phyloP scores from a whole-genome alignment of 768 basidiomycete species.

The Phlebiopsis gigantea region DNA sequence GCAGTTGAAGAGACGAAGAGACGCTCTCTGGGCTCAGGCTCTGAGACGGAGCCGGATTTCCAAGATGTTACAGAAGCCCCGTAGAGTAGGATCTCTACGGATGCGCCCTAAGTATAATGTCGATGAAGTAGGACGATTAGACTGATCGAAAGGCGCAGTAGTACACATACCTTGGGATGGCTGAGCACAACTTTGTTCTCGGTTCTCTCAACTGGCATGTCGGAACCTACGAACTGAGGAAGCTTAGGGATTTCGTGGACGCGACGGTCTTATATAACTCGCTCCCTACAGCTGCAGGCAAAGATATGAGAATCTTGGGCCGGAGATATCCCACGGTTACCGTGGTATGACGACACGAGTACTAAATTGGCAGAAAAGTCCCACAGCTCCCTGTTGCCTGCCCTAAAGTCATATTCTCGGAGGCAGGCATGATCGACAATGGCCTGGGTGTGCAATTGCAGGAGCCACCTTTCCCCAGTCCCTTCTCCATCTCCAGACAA shows the following conservation, averaged over 20 bases:
- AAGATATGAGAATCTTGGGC: too few species aligned
- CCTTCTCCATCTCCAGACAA: too few species aligned
- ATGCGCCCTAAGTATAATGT: constrained; percentile 50
- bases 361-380: not conserved
- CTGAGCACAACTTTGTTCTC: constrained; percentile 42
- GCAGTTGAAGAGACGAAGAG: constrained; percentile 84
- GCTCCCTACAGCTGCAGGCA: too few species aligned
- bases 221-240: not conserved
- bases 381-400: not conserved
- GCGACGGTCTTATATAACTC: too few species aligned
- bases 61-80: constrained; percentile 89
- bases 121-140: too few species aligned
- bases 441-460: too few species aligned
- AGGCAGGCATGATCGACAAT: too few species aligned
- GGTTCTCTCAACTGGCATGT: constrained; percentile 53
- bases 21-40: constrained; percentile 47
- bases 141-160: not conserved
- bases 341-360: not conserved
- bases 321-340: not conserved
- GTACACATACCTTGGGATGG: constrained; percentile 53
- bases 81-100: constrained; percentile 62
- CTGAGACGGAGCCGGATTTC: constrained; percentile 45
- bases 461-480: too few species aligned
- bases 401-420: not conserved
- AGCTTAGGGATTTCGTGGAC: not conserved